Evolutionary conservation across 176 grass and related monocot species (phyloP).

Genomic region (Dendrocalamus sinicus): DNA sequence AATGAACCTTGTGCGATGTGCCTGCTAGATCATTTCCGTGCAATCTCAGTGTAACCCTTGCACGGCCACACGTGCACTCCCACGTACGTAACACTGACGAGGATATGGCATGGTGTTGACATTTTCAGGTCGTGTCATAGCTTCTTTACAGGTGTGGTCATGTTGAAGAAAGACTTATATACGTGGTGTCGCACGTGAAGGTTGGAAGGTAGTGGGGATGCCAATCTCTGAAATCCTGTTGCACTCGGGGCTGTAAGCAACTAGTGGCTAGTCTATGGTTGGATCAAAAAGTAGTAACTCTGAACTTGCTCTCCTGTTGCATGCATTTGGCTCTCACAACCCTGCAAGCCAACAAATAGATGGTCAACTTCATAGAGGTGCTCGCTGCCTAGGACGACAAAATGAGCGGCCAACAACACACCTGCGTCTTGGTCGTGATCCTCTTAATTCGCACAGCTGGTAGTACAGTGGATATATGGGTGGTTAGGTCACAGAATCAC

Average conservation of each 20-base stretch:
- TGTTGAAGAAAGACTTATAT: constrained; percentile 39
- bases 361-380: constrained; percentile 63
- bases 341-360: constrained; percentile 35
- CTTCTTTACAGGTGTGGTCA: constrained; percentile 37
- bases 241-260: constrained; percentile 15
- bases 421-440: constrained; percentile 52
- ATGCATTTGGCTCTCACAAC: constrained; percentile 48
- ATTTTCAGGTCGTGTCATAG: constrained; percentile 44
- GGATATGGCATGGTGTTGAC: constrained; percentile 36
- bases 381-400: constrained; percentile 61
- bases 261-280: constrained; percentile 29
- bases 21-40: constrained; percentile 24
- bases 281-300: constrained; percentile 36
- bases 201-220: constrained; percentile 54
- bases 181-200: constrained; percentile 37
- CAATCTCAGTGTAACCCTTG: constrained; percentile 38
- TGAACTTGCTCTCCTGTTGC: constrained; percentile 44
- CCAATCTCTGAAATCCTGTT: constrained; percentile 45
- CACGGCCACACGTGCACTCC: constrained; percentile 31
- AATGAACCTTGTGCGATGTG: constrained; percentile 18
- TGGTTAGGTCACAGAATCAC: constrained; percentile 46
- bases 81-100: constrained; percentile 9
- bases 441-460: constrained; percentile 31
- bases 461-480: constrained; percentile 44
- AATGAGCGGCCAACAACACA: constrained; percentile 58